Percentiles rank a stretch among this genome's conserved stretches.
Conservation (phyloP, 331 rosid species). For the Acacia pycnantha region DNA sequence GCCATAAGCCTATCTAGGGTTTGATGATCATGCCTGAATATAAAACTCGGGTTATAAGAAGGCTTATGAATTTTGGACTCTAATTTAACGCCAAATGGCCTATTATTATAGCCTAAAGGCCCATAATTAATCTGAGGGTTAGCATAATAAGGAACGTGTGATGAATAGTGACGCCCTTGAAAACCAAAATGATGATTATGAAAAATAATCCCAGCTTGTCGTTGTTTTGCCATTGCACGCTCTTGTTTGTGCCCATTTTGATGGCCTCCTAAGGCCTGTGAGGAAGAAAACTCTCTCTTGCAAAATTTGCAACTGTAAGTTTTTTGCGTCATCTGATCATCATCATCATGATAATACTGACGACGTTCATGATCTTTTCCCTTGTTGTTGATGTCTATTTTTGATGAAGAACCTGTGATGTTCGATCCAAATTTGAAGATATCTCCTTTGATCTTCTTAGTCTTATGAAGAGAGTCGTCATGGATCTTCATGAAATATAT, state of each 20-base stretch:
- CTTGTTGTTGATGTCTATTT: conserved; percentile 1
- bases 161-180: background rate
- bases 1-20: conserved; percentile 6
- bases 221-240: conserved; percentile 60
- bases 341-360: background rate
- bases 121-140: conserved; percentile 24
- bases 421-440: conserved; percentile 24
- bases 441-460: conserved; percentile 25
- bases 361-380: background rate
- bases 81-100: conserved; percentile 40
- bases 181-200: conserved; percentile 2
- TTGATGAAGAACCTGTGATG: background rate
- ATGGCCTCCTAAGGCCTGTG: conserved; percentile 87
- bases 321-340: background rate
- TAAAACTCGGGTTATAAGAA: background rate
- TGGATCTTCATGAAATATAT: conserved; percentile 33
- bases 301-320: conserved; percentile 63
- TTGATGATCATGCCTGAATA: conserved; percentile 1
- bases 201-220: conserved; percentile 37
- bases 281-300: conserved; percentile 59
- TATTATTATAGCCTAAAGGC: background rate
- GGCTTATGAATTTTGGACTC: conserved; percentile 58
- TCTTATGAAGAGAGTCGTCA: background rate
- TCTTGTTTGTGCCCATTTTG: conserved; percentile 64
- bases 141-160: conserved; percentile 29